These are phyloP conservation scores for Termitomyces sp. DNA, from an alignment of 768 basidiomycete genomes.

Conservation along the genomic window DNA sequence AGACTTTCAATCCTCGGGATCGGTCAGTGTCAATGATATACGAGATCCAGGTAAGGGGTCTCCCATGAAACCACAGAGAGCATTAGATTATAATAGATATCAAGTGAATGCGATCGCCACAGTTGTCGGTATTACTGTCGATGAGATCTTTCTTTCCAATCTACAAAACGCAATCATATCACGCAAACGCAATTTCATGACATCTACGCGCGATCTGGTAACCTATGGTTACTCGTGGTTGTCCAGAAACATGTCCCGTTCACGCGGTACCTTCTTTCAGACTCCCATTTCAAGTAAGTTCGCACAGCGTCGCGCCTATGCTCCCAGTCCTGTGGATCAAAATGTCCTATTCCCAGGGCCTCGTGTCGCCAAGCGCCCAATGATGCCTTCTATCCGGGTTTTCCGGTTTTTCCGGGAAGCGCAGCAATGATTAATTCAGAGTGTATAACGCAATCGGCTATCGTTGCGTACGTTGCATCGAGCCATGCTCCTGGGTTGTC, in stretches of 20 bases:
- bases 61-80: too few relatives aligned
- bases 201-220: too few relatives aligned
- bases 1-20: too few relatives aligned
- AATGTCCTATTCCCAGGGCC: not conserved
- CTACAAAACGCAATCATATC: too few relatives aligned
- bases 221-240: slow-evolving; percentile 4
- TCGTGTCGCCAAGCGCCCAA: not conserved
- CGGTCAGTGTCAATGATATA: too few relatives aligned
- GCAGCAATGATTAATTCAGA: not conserved
- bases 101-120: too few relatives aligned
- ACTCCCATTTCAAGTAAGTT: slow-evolving; percentile 15
- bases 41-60: too few relatives aligned
- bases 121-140: too few relatives aligned
- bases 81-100: too few relatives aligned
- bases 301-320: not conserved
- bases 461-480: slow-evolving; percentile 2
- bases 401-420: not conserved
- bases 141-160: too few relatives aligned
- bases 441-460: slow-evolving; percentile 14
- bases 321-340: not conserved
- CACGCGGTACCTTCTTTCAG: slow-evolving; percentile 16
- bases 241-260: slow-evolving; percentile 1
- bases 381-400: slow-evolving; percentile 5
- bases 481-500: slow-evolving; percentile 7
- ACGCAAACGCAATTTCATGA: too few relatives aligned